phyloP scores from a whole-genome alignment of 352 stramenopile species.

The Phytophthora syringae region DNA sequence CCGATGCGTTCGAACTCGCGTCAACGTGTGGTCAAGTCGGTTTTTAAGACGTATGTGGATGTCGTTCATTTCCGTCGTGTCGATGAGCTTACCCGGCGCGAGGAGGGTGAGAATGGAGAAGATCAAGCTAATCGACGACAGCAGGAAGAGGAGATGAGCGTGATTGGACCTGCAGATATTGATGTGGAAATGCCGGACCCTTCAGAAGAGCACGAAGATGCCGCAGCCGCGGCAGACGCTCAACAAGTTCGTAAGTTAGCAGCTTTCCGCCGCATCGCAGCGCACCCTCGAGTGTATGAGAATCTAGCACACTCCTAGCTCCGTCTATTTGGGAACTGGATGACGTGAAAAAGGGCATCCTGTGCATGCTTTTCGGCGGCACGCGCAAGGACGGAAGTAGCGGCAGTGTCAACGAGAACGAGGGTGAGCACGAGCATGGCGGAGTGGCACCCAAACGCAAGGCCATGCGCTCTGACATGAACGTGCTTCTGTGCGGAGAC shows the following conservation, averaged over 20 bases:
- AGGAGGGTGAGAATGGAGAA: constrained; percentile 40
- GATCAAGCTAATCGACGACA: constrained; percentile 12
- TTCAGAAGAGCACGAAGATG: constrained; percentile 44
- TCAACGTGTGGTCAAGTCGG: constrained; percentile 94
- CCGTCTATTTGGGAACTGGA: constrained; percentile 96
- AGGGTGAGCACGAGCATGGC: constrained; percentile 39
- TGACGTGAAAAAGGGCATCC: constrained; percentile 98
- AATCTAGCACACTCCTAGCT: constrained; percentile 84
- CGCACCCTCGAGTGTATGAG: constrained; percentile 84
- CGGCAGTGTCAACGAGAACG: constrained; percentile 53
- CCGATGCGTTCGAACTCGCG: constrained; percentile 94
- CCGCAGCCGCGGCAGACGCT: constrained; percentile 53
- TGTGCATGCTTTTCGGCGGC: constrained; percentile 99
- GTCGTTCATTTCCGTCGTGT: constrained; percentile 98
- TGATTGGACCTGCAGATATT: constrained; percentile 40
- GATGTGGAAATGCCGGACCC: constrained; percentile 46
- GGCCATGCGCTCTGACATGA: constrained; percentile 96
- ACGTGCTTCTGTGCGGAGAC: constrained; percentile 98
- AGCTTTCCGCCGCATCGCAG: constrained; percentile 76
- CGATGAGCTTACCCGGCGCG: constrained; percentile 72
- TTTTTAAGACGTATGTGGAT: constrained; percentile 99
- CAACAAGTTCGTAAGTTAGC: constrained; percentile 62
- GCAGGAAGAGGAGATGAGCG: constrained; percentile 15
- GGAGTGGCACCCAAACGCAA: constrained; percentile 56
- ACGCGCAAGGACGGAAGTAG: constrained; percentile 83